These are phyloP conservation scores for Coemansia sp. DNA, from an alignment of 371 early-diverging fungal genomes.

Conservation along the genomic window DNA sequence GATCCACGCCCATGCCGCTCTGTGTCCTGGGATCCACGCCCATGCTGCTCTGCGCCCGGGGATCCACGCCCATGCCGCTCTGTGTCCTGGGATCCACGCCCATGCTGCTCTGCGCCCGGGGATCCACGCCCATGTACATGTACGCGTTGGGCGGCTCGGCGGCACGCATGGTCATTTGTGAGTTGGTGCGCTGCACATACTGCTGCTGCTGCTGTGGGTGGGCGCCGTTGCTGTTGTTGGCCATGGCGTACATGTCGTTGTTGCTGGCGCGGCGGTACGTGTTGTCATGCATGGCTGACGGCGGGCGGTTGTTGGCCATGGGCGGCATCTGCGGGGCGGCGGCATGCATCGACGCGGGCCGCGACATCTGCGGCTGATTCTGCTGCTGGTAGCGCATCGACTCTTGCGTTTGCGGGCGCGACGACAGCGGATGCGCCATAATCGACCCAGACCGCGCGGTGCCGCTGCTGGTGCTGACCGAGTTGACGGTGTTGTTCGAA, in stretches of 20 bases:
- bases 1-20: too few relatives aligned
- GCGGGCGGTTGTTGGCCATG: slow-evolving; percentile 12
- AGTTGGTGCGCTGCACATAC: slow-evolving; percentile 25
- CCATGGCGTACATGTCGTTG: slow-evolving; percentile 43
- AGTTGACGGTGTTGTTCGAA: slow-evolving; percentile 10
- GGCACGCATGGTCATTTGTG: slow-evolving; percentile 17
- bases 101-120: slow-evolving; percentile 34
- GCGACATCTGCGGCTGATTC: slow-evolving; percentile 26
- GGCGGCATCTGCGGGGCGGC: slow-evolving; percentile 11
- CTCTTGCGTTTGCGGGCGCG: slow-evolving; percentile 37
- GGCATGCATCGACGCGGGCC: slow-evolving; percentile 42
- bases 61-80: too few relatives aligned
- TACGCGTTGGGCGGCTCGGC: slow-evolving; percentile 1
- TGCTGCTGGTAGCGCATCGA: slow-evolving; percentile 30
- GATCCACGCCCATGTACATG: slow-evolving; percentile 18
- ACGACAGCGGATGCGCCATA: slow-evolving; percentile 4
- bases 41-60: too few relatives aligned
- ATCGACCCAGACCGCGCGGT: slow-evolving; percentile 27
- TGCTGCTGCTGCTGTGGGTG: slow-evolving; percentile 13
- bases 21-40: too few relatives aligned
- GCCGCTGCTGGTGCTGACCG: slow-evolving; percentile 18
- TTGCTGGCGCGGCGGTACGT: slow-evolving; percentile 44
- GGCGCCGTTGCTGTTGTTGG: not conserved
- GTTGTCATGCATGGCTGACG: slow-evolving; percentile 27
- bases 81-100: slow-evolving; percentile 1